Percentiles rank a stretch among this genome's conserved stretches.
Conservation (phyloP, 2,329 filamentous ascomycete genomes). For the Cladosporium halotolerans region DNA sequence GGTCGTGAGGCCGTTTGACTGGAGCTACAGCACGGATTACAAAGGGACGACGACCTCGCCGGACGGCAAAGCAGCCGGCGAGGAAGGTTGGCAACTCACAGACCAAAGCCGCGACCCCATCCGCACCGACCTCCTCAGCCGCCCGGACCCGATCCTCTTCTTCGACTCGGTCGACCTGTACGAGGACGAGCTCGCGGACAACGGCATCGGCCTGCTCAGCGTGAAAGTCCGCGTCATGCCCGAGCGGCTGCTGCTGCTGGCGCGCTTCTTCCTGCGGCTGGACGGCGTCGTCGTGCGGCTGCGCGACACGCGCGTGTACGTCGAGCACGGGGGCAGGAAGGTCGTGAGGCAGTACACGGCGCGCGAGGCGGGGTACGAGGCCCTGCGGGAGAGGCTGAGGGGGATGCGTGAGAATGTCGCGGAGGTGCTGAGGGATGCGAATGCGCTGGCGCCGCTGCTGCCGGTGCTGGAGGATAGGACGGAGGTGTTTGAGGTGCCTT, state of each 20-base stretch:
- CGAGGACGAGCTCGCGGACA: slow-evolving; percentile 96
- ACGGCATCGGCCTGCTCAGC: slow-evolving; percentile 84
- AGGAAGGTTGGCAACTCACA: slow-evolving; percentile 20
- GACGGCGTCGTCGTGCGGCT: slow-evolving; percentile 85
- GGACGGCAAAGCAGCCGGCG: slow-evolving; percentile 3
- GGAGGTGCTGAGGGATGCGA: slow-evolving; percentile 71
- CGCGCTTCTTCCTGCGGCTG: slow-evolving; percentile 83
- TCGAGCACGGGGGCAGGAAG: slow-evolving; percentile 74
- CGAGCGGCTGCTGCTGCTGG: slow-evolving; percentile 74
- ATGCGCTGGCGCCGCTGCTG: slow-evolving; percentile 63
- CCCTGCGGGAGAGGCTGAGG: slow-evolving; percentile 54
- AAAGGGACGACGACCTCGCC: slow-evolving; percentile 55
- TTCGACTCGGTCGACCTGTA: slow-evolving; percentile 95
- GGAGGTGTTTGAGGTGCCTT: slow-evolving; percentile 42
- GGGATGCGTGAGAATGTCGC: slow-evolving; percentile 67
- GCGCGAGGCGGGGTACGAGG: slow-evolving; percentile 75
- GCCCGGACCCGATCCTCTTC: slow-evolving; percentile 89
- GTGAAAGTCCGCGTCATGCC: slow-evolving; percentile 94
- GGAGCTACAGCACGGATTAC: slow-evolving; percentile 92
- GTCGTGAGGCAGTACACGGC: slow-evolving; percentile 85
- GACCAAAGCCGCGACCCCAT: slow-evolving; percentile 50
- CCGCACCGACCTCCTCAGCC: slow-evolving; percentile 77
- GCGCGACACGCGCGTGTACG: slow-evolving; percentile 82
- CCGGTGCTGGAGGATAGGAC: slow-evolving; percentile 62
- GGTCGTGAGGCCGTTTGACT: slow-evolving; percentile 93